phyloP scores from a whole-genome alignment of 805 yeast species.

The Candida morakotiae region DNA sequence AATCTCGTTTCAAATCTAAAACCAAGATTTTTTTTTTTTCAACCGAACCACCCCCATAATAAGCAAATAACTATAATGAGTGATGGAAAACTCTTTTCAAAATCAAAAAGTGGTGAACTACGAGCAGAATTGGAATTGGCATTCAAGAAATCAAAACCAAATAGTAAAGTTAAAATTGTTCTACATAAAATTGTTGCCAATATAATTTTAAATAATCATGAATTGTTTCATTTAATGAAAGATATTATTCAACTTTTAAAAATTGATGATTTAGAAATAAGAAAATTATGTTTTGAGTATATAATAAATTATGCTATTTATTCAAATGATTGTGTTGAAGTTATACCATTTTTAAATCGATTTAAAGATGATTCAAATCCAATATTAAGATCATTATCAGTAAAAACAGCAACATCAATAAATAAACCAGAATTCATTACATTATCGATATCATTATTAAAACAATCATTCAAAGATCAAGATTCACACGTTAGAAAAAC shows the following conservation, averaged over 20 bases:
- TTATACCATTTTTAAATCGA: conserved; percentile 49
- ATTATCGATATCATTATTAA: conserved; percentile 41
- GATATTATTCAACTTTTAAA: conserved; percentile 56
- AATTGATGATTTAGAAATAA: conserved; percentile 60
- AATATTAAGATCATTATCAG: conserved; percentile 52
- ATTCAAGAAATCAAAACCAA: conserved; percentile 38
- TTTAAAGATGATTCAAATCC: conserved; percentile 52
- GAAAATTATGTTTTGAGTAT: conserved; percentile 68
- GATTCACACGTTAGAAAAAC: conserved; percentile 63
- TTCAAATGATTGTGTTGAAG: conserved; percentile 52
- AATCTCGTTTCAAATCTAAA: neutral
- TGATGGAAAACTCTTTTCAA: conserved; percentile 36
- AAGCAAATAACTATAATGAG: conserved; percentile 19
- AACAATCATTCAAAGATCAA: conserved; percentile 33
- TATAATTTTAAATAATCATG: conserved; percentile 76
- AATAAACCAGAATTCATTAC: conserved; percentile 49
- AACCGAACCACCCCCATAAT: conserved; percentile 1
- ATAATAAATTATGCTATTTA: conserved; percentile 56
- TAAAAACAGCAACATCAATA: conserved; percentile 61
- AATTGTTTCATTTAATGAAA: conserved; percentile 62
- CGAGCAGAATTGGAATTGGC: conserved; percentile 42
- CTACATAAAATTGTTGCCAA: conserved; percentile 78
- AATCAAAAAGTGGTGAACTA: conserved; percentile 36
- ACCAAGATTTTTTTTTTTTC: conserved; percentile 1
- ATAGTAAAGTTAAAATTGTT: conserved; percentile 29